Base-by-base conservation (phyloP, 148 eudicot genomes). In the Cornus kousa region DNA sequence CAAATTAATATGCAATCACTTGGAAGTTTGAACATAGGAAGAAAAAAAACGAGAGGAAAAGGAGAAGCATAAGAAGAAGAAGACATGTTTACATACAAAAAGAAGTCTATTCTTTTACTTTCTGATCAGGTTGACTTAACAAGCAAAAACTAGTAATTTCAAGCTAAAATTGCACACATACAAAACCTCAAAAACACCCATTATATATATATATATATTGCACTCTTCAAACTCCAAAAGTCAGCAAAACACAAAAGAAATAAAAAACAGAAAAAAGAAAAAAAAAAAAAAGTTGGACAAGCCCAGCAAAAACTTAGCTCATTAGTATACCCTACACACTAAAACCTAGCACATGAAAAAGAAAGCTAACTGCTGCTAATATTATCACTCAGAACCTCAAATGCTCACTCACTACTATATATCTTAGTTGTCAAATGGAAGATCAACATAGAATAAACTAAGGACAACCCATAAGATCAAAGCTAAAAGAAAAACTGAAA, bases 301-400 rank as follows among this genome's bases (percentile, higher is more conserved):
- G 48, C 40, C 75, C 62, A 62, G 32, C 77, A 37, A 74, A 35
- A 43, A 39, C 37, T 62, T 22, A 22, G 55, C 20, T n/a, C 33
- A 62, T 35, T 60, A n/a, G 68, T 74, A 62, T 74, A 60, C 68
- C 77, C 53, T 62, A 74, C 48, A 62, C 53, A 33, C 50, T 33
- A 73, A 57, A 73, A 60, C 20, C 50, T 19, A 39, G 40, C 11
- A 16, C 23, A 35, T 35, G 59, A 53, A 70, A 70, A 70, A 70
- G 48, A 39, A 70, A 70, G 72, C 72, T 9, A 70, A 70, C 72
- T 37, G 20, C 12, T 16, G 24, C 23, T 70, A 4, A 46, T 70
- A 70, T 32, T 33, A 32, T 8, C 50, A 70, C 46, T 48, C 66
- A 62, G 8, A 62, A 62, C 57, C 28, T 39, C 31, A 48, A 72